Percentiles rank a stretch among this genome's conserved stretches.
Evolutionary conservation across 2,329 filamentous ascomycete genomes (phyloP).

Genomic region (Epichloe brachyelytri): DNA sequence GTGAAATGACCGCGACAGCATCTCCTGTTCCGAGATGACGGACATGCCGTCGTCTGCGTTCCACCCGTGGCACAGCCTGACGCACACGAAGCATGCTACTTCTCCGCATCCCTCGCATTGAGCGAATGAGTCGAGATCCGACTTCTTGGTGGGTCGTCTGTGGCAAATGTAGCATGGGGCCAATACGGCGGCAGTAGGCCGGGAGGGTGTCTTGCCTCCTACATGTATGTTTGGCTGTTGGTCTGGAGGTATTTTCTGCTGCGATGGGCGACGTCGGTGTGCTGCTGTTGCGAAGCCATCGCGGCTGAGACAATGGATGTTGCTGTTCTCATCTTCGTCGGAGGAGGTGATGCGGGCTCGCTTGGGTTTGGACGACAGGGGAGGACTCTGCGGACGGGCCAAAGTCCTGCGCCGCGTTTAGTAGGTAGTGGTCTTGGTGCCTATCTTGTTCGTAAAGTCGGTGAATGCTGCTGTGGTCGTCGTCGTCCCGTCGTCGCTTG

Average conservation of each 20-base stretch:
- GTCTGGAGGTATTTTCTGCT: constrained; percentile 11
- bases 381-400: constrained; percentile 16
- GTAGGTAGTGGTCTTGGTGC: constrained; percentile 14
- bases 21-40: constrained; percentile 20
- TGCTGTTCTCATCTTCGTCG: constrained; percentile 11
- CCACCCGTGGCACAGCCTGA: constrained; percentile 47
- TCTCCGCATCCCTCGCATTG: constrained; percentile 49
- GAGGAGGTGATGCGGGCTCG: constrained; percentile 15
- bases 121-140: constrained; percentile 52
- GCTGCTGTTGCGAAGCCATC: constrained; percentile 5
- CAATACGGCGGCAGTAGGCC: constrained; percentile 19
- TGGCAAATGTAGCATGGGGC: constrained; percentile 55
- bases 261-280: constrained; percentile 16
- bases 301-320: constrained; percentile 12
- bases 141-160: constrained; percentile 49
- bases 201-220: constrained; percentile 3
- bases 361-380: constrained; percentile 16
- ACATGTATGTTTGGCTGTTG: constrained; percentile 9
- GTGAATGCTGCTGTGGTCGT: constrained; percentile 13
- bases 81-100: constrained; percentile 57
- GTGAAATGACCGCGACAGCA: constrained; percentile 31
- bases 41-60: constrained; percentile 9
- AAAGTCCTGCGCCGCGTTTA: constrained; percentile 14
- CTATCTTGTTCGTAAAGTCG: constrained; percentile 15
- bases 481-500: constrained; percentile 22